These are phyloP conservation scores for Fomitopsis schrenkii DNA, from an alignment of 1,284 basidiomycete species.

Conservation along the genomic window DNA sequence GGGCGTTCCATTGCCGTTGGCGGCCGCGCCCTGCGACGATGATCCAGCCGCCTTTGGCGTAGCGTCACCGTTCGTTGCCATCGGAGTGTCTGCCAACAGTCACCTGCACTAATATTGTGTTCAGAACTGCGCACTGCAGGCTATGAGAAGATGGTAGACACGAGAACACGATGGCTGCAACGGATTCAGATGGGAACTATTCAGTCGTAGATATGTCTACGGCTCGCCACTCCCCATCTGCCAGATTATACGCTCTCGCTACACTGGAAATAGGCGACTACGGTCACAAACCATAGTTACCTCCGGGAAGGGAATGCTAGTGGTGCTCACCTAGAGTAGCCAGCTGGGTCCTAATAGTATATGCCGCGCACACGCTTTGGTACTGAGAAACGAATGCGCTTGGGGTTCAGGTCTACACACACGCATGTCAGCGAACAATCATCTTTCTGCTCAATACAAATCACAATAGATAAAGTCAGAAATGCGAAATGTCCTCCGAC, in stretches of 20 bases:
- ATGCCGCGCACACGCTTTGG: neutral
- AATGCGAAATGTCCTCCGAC: conserved; percentile 39
- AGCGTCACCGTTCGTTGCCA: conserved; percentile 12
- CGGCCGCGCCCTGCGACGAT: conserved; percentile 12
- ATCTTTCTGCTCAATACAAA: neutral
- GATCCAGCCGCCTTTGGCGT: conserved; percentile 12
- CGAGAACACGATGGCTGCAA: neutral
- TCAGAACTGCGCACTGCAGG: neutral
- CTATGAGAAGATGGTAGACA: neutral
- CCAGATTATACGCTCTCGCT: neutral
- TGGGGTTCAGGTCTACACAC: neutral
- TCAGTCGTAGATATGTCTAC: neutral
- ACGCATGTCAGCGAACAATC: neutral
- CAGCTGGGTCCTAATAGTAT: neutral
- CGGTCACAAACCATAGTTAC: neutral
- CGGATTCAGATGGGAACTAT: neutral
- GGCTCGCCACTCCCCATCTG: neutral
- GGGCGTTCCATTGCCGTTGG: conserved; percentile 37
- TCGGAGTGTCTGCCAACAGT: neutral
- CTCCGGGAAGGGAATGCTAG: neutral
- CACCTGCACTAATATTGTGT: neutral
- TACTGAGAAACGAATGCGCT: neutral
- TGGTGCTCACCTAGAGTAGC: neutral
- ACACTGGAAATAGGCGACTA: neutral
- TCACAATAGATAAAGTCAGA: conserved; percentile 9